Percentiles rank a stretch among this genome's conserved stretches.
phyloP scores from a whole-genome alignment of 176 grass and related monocot genomes.

The Guadua angustifolia region DNA sequence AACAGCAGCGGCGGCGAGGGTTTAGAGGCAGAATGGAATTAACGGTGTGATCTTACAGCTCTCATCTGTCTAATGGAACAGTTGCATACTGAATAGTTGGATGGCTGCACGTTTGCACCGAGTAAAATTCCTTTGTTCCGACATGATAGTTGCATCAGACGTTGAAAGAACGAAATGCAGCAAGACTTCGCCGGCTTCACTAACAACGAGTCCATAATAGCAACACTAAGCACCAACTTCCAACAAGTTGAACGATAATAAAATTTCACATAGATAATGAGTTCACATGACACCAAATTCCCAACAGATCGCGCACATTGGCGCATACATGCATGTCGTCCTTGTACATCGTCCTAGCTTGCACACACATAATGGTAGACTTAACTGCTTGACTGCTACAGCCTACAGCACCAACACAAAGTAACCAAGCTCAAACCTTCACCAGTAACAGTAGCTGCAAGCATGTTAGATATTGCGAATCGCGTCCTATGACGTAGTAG shows the following conservation, averaged over 20 bases:
- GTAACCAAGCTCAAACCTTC: background rate
- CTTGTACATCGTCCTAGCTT: no score
- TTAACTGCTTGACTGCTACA: background rate
- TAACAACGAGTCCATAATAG: background rate
- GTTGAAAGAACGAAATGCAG: background rate
- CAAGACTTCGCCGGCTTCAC: background rate
- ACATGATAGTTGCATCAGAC: no score
- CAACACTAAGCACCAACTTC: background rate
- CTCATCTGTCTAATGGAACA: no score
- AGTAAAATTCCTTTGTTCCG: no score
- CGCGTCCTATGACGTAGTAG: background rate
- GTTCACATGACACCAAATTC: background rate
- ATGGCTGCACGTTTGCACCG: no score
- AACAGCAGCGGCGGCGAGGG: no score
- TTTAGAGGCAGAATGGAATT: background rate
- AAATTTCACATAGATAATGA: background rate
- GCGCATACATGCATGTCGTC: background rate
- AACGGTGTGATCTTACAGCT: no score
- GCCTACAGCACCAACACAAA: slow-evolving; percentile 37
- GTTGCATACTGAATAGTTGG: no score
- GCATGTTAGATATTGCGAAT: background rate
- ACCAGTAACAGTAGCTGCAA: background rate
- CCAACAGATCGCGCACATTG: background rate
- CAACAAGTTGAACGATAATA: background rate
- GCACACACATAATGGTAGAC: background rate